These are phyloP conservation scores for Zizania latifolia DNA, from an alignment of 176 grass and related monocot genomes.

Conservation along the genomic window DNA sequence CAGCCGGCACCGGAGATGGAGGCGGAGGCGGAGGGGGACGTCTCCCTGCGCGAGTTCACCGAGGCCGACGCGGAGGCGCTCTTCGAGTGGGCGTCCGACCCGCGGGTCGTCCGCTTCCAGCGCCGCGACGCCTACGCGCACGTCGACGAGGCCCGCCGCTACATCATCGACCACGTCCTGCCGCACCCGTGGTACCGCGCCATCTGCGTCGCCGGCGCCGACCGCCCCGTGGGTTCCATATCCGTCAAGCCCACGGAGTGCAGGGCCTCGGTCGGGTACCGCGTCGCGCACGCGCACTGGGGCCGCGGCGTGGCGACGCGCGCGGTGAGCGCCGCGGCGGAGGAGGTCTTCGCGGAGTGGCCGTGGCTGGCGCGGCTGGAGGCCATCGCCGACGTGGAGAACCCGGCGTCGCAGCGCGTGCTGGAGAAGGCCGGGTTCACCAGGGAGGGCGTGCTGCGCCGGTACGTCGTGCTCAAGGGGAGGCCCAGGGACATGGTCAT, in stretches of 20 bases:
- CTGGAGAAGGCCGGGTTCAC: constrained; percentile 85
- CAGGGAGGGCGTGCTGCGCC: constrained; percentile 48
- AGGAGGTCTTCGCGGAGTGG: constrained; percentile 37
- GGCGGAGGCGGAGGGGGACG: background rate
- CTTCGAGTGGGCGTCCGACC: constrained; percentile 66
- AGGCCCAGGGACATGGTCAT: constrained; percentile 61
- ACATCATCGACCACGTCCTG: constrained; percentile 57
- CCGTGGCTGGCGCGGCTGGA: constrained; percentile 50
- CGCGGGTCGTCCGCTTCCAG: constrained; percentile 57
- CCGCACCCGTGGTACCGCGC: constrained; percentile 73
- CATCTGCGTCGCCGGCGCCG: constrained; percentile 39
- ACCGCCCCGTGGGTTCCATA: constrained; percentile 47
- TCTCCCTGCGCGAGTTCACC: constrained; percentile 60
- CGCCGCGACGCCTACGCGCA: constrained; percentile 43
- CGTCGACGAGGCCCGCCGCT: constrained; percentile 44
- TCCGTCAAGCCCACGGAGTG: constrained; percentile 48
- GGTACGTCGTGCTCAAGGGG: constrained; percentile 57
- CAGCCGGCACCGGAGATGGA: background rate
- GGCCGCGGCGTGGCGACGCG: constrained; percentile 48
- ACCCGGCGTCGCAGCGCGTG: constrained; percentile 70
- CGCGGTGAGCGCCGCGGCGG: constrained; percentile 25
- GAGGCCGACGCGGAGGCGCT: constrained; percentile 54
- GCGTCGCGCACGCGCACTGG: constrained; percentile 52
- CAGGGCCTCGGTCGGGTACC: constrained; percentile 69
- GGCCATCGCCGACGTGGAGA: constrained; percentile 63